phyloP scores from a whole-genome alignment of 345 rosid species.

The Erodium maritimum region DNA sequence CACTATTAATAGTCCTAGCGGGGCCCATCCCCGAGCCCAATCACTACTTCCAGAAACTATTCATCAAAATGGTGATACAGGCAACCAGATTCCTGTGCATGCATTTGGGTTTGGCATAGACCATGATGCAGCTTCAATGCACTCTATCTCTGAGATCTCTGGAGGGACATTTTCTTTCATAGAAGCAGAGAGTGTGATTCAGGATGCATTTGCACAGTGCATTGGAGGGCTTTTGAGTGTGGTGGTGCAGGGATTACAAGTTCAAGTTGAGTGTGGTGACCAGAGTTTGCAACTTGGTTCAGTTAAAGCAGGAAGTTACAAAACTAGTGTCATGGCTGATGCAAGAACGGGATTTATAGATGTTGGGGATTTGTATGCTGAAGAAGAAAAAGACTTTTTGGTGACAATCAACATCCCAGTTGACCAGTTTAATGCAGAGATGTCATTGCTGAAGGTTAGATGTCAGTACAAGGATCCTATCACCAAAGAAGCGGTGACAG shows the following conservation, averaged over 20 bases:
- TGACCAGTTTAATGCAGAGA: slow-evolving; percentile 28
- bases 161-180: slow-evolving; percentile 99
- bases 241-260: slow-evolving; percentile 62
- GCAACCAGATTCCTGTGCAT: slow-evolving; percentile 69
- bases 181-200: slow-evolving; percentile 79
- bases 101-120: slow-evolving; percentile 90
- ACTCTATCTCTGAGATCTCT: slow-evolving; percentile 65
- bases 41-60: slow-evolving; percentile 47
- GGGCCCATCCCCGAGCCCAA: slow-evolving; percentile 23
- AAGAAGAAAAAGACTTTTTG: slow-evolving; percentile 89
- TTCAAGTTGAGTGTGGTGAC: slow-evolving; percentile 48
- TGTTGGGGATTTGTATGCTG: slow-evolving; percentile 89
- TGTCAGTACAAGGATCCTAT: slow-evolving; percentile 61
- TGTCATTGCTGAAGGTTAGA: slow-evolving; percentile 52
- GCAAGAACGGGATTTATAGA: slow-evolving; percentile 41
- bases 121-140: slow-evolving; percentile 86
- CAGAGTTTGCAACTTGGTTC: slow-evolving; percentile 35
- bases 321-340: slow-evolving; percentile 25
- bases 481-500: slow-evolving; percentile 36
- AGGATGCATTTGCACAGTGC: slow-evolving; percentile 99
- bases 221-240: slow-evolving; percentile 97
- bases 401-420: slow-evolving; percentile 58
- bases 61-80: slow-evolving; percentile 26
- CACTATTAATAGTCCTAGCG: slow-evolving; percentile 36
- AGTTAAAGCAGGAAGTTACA: slow-evolving; percentile 79